Conservation (phyloP, 139 green algal genomes). For the Choricystis sp. region DNA sequence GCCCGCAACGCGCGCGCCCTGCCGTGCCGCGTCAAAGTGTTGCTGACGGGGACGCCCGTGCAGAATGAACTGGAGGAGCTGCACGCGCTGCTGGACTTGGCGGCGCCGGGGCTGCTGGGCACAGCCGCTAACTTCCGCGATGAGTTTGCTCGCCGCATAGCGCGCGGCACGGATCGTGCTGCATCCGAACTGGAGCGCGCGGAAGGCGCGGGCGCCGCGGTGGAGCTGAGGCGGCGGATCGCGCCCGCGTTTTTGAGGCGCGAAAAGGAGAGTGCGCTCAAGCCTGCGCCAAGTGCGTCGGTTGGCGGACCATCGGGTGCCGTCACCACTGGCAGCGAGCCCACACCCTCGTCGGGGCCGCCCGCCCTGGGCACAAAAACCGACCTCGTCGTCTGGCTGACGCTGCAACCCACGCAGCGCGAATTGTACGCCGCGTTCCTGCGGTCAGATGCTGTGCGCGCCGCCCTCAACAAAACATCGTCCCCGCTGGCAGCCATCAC, state of each 20-base stretch:
- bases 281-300: too few relatives aligned
- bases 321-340: too few relatives aligned
- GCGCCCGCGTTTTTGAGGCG: slow-evolving; percentile 71
- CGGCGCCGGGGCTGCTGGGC: slow-evolving; percentile 41
- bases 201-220: slow-evolving; percentile 30
- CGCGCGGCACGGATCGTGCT: slow-evolving; percentile 21
- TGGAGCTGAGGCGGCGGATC: slow-evolving; percentile 38
- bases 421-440: slow-evolving; percentile 60
- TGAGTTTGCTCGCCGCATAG: slow-evolving; percentile 34
- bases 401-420: slow-evolving; percentile 45
- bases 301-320: too few relatives aligned
- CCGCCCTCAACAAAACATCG: slow-evolving; percentile 59
- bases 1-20: slow-evolving; percentile 34
- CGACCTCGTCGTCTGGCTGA: slow-evolving; percentile 91
- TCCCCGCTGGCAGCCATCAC: slow-evolving; percentile 54
- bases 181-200: slow-evolving; percentile 21
- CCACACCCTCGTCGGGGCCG: background rate
- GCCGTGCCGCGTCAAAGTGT: slow-evolving; percentile 29
- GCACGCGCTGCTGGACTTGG: slow-evolving; percentile 75
- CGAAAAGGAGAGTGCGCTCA: slow-evolving; percentile 77
- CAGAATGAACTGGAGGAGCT: slow-evolving; percentile 84
- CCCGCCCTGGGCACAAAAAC: slow-evolving; percentile 43
- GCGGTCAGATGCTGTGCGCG: slow-evolving; percentile 40
- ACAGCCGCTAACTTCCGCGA: slow-evolving; percentile 34
- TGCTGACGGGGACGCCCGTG: slow-evolving; percentile 80